Conservation (phyloP, 805 yeast species). For the Alloascoidea africana region DNA sequence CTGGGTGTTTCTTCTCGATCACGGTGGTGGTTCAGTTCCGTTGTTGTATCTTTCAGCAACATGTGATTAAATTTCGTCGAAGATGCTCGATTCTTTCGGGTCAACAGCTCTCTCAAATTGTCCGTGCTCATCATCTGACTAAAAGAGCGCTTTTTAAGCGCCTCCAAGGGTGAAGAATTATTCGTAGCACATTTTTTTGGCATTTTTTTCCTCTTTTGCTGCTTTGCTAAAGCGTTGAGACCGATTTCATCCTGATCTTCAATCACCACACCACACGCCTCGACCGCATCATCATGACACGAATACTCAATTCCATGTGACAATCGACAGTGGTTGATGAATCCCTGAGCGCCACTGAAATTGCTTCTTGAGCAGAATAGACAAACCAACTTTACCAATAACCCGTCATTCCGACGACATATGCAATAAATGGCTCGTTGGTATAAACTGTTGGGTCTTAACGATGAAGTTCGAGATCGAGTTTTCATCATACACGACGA, state of each 20-base stretch:
- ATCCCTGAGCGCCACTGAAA: conserved; percentile 70
- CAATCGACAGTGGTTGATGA: conserved; percentile 59
- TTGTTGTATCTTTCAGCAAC: too few species aligned
- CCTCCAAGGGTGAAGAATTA: too few species aligned
- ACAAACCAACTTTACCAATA: conserved; percentile 53
- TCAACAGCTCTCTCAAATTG: too few species aligned
- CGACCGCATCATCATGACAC: conserved; percentile 62
- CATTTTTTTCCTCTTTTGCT: conserved; percentile 6
- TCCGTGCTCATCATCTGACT: too few species aligned
- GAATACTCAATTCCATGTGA: conserved; percentile 60
- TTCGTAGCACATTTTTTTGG: too few species aligned
- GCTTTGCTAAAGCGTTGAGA: conserved; percentile 49
- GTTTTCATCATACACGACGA: too few species aligned
- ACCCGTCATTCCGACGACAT: conserved; percentile 34
- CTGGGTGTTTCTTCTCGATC: too few species aligned
- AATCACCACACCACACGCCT: conserved; percentile 43
- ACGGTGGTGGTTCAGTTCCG: too few species aligned
- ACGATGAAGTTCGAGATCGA: background rate
- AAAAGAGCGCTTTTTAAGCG: too few species aligned
- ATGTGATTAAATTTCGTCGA: too few species aligned
- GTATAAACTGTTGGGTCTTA: background rate
- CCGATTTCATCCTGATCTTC: conserved; percentile 27
- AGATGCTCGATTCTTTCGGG: too few species aligned
- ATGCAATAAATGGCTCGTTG: conserved; percentile 3
- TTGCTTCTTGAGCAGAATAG: conserved; percentile 51